Base-by-base conservation (phyloP, 345 rosid species). In the Eucalyptus caleyi region DNA sequence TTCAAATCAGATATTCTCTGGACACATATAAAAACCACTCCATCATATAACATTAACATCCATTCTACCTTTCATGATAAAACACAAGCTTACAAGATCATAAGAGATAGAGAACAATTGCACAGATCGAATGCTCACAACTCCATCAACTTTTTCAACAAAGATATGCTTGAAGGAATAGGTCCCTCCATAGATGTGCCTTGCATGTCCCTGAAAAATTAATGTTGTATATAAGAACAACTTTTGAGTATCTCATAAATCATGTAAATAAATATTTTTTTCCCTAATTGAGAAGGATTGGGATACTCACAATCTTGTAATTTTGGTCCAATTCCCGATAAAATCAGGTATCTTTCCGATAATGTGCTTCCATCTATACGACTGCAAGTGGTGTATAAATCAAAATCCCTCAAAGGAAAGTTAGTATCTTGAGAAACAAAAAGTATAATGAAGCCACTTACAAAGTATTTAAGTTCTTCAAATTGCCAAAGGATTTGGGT, bases 141-240 rank as follows among this genome's bases (percentile, higher is more conserved):
- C 4, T 91, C 90, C 2, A 65, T 49, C 89, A 97, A 92, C 62
- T 90, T 95, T 87, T 11, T 91, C 91, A 97, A 89, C 88, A 62
- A 87, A 54, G 98, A n/a, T 24, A 56, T 56, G 62, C 62, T 56
- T 56, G 27, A 56, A 56, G 62, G 62, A 56, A 56, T 56, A 56
- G 99, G 98, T 53, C 99, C 99, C 91, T 93, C 94, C 97, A 97
- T 91, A 44, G 96, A 93, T 85, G 98, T 95, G 40, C 99, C 99
- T 88, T 97, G 97, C 92, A 95, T 87, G 88, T 95, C 92, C 82
- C 99, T 97, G 91, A 91, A 89, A 51, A 9, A 54, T 88, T 83
- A 24, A 60, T 44, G 21, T 8, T 3, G 11, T 26, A 85, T 85
- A 85, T 1, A 85, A 85, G 50, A 85, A 44, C 5, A 85, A 32